Conservation (phyloP, 805 yeast genomes). For the Wickerhamomyces canadensis region DNA sequence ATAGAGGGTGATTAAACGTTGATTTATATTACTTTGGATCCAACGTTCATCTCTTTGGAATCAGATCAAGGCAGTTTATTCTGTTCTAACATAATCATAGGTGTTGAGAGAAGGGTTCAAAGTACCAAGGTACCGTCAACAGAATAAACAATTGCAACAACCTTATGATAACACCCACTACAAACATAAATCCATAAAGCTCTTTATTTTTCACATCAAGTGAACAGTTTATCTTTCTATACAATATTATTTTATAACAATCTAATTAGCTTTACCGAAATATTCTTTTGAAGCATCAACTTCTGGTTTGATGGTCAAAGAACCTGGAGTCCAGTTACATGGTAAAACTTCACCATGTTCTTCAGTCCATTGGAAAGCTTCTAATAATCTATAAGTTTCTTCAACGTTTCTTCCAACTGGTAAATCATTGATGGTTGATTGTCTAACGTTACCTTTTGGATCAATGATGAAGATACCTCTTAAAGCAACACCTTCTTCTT, state of each 20-base stretch:
- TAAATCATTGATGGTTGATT: conserved; percentile 95
- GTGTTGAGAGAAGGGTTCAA: too few species aligned
- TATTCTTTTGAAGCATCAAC: conserved; percentile 74
- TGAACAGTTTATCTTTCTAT: not conserved
- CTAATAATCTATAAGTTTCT: conserved; percentile 94
- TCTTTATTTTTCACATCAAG: conserved; percentile 1
- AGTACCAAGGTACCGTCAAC: too few species aligned
- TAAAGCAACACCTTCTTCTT: conserved; percentile 94
- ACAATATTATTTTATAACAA: conserved; percentile 17
- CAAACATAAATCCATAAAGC: too few species aligned
- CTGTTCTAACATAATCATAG: too few species aligned
- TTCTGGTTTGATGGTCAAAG: conserved; percentile 85
- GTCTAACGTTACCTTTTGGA: conserved; percentile 93
- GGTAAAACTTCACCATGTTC: conserved; percentile 99
- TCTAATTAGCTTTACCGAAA: conserved; percentile 55
- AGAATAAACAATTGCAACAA: too few species aligned
- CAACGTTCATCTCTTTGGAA: too few species aligned
- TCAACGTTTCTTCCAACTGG: conserved; percentile 99
- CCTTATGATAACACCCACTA: too few species aligned
- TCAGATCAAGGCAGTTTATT: too few species aligned
- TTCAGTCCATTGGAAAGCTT: conserved; percentile 99
- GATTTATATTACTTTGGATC: too few species aligned
- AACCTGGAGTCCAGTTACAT: conserved; percentile 98
- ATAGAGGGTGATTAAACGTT: too few species aligned
- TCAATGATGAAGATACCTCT: conserved; percentile 98